Base-by-base conservation (phyloP, 2,329 filamentous ascomycete species). In the Penicillium freii region DNA sequence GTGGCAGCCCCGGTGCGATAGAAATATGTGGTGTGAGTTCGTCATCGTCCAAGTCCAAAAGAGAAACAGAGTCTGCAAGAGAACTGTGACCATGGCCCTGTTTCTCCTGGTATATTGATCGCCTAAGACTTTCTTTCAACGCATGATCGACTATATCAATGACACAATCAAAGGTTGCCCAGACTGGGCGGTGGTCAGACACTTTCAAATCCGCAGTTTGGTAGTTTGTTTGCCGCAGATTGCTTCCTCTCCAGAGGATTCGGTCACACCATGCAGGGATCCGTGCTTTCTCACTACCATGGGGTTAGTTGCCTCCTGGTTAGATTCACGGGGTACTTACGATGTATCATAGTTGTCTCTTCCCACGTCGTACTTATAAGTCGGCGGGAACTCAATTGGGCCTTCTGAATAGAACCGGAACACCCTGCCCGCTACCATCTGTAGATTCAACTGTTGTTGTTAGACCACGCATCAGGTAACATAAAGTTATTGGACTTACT, bases 261-360 rank as follows among this genome's bases (percentile, higher is more conserved):
- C 94, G 89, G 74, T 99, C 94, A 59, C 92, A 97, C 94, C 94
- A 99, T 0, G 94, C 94, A 3, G 94, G 94, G 61, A 97, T 97
- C 17, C 94, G 87, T 54, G 88, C 87, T 73, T 99, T 99, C 69
- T 97, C 93, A 48, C 87, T 89, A 50, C 15, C n/a, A 5, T 33
- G n/a, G 34, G 62, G 62, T 81, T 57, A 79, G 73, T 51, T 49
- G 39, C 25, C 23, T 31, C 17, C 13, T 42, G 46, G 36, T 36
- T 39, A 38, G 4, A 42, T 4, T 4, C 48, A 43, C 2, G 29
- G n/a, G 27, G 17, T 10, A 78, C 86, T 77, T 80, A 90, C 83
- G 93, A 97, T 10, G 89, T 93, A 73, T 99, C 94, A 73, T 97
- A 99, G 51, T 83, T 83, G 72, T 97, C 92, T 4, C 85, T 90